These are phyloP conservation scores for Singerocomus inundabilis DNA, from an alignment of 1,284 basidiomycete genomes.

Conservation along the genomic window DNA sequence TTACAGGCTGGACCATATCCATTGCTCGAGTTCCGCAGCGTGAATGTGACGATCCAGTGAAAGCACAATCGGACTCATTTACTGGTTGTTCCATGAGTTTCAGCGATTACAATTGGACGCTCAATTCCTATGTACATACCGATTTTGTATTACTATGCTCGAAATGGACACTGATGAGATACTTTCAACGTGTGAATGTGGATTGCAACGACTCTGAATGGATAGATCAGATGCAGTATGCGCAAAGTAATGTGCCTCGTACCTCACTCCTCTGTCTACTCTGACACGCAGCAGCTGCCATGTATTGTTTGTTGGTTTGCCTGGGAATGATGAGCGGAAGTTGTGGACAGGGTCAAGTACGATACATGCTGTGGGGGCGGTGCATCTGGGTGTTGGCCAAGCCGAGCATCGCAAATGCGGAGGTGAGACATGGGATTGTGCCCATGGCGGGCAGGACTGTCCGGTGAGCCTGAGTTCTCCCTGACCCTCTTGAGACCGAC, in stretches of 20 bases:
- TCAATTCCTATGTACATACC: no score
- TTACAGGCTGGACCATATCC: constrained; percentile 23
- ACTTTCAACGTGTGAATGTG: no score
- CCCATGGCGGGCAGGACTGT: background rate
- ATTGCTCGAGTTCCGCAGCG: constrained; percentile 31
- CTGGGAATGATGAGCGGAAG: background rate
- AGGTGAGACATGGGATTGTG: background rate
- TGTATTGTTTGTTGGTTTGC: background rate
- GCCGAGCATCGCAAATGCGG: background rate
- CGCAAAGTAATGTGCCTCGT: no score
- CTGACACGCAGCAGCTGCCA: background rate
- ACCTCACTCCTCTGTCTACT: no score
- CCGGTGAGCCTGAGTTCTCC: background rate
- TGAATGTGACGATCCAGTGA: constrained; percentile 15
- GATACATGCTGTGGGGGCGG: background rate
- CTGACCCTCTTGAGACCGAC: background rate
- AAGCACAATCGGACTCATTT: background rate
- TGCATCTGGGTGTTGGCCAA: background rate
- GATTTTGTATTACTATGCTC: background rate
- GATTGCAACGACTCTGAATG: no score
- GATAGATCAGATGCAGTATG: no score
- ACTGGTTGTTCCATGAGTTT: background rate
- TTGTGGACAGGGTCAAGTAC: background rate
- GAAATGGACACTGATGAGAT: no score
- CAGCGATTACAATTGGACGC: background rate